Evolutionary conservation across 2,329 filamentous ascomycete genomes (phyloP).

Genomic region (Fusarium anthophilum): DNA sequence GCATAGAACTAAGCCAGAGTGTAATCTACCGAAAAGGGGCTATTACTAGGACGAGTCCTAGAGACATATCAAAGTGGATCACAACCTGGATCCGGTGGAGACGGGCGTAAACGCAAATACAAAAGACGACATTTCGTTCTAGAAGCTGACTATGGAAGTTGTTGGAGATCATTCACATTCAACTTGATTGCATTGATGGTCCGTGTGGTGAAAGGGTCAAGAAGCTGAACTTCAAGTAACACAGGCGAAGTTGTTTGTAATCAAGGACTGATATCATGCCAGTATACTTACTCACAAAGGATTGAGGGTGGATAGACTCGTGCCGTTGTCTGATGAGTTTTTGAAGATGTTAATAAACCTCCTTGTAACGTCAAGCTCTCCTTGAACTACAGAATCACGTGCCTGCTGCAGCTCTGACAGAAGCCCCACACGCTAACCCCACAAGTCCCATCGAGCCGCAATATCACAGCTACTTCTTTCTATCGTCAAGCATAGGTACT

Average conservation of each 20-base stretch:
- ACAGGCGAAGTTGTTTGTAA: neutral
- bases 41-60: constrained; percentile 12
- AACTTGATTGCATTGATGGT: neutral
- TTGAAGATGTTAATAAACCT: neutral
- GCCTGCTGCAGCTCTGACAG: neutral
- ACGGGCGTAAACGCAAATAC: neutral
- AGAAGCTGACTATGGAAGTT: constrained; percentile 31
- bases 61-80: constrained; percentile 17
- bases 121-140: constrained; percentile 40
- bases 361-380: neutral
- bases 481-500: constrained; percentile 26
- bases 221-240: neutral
- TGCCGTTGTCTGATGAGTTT: neutral
- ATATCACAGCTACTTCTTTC: neutral
- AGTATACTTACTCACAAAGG: neutral
- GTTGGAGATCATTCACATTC: neutral
- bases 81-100: constrained; percentile 16
- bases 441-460: neutral
- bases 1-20: constrained; percentile 30
- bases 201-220: neutral
- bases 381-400: constrained; percentile 1
- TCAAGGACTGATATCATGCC: neutral
- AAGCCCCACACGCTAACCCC: neutral
- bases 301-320: neutral
- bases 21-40: constrained; percentile 42